A percentile compares a stretch with the other conserved stretches of the same genome.
phyloP scores from a whole-genome alignment of 306 rosid genomes.

The Trifolium fragiferum region DNA sequence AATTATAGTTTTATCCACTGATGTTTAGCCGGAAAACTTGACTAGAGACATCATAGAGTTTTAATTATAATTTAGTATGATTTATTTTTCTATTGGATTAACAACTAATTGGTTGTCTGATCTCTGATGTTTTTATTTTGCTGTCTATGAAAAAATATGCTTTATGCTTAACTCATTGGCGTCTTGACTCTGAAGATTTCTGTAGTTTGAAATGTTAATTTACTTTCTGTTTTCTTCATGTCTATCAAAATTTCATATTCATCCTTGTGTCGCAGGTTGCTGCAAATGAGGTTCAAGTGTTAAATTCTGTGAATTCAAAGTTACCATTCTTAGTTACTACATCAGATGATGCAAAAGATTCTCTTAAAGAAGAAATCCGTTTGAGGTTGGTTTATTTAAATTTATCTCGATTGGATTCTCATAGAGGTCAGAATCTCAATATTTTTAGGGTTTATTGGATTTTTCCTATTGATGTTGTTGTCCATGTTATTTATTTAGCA shows the following conservation, averaged over 20 bases:
- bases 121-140: background rate
- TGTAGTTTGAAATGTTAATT: constrained; percentile 1
- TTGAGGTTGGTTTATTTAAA: constrained; percentile 59
- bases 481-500: background rate
- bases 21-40: too few species aligned
- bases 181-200: background rate
- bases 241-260: constrained; percentile 17
- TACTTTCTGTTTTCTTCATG: background rate
- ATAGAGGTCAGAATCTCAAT: constrained; percentile 3
- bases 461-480: background rate
- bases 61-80: background rate
- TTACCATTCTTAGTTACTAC: constrained; percentile 88
- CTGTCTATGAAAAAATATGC: constrained; percentile 2
- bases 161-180: constrained; percentile 9
- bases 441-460: background rate
- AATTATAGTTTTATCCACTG: too few species aligned
- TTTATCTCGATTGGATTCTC: constrained; percentile 15
- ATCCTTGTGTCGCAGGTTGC: constrained; percentile 64
- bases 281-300: constrained; percentile 75
- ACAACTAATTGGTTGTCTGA: background rate
- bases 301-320: constrained; percentile 78
- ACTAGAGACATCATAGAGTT: too few species aligned
- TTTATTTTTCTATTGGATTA: background rate
- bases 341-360: constrained; percentile 77
- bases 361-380: constrained; percentile 89